phyloP scores from a whole-genome alignment of 768 basidiomycete genomes.

The Tylopilus cervinicoccineus region DNA sequence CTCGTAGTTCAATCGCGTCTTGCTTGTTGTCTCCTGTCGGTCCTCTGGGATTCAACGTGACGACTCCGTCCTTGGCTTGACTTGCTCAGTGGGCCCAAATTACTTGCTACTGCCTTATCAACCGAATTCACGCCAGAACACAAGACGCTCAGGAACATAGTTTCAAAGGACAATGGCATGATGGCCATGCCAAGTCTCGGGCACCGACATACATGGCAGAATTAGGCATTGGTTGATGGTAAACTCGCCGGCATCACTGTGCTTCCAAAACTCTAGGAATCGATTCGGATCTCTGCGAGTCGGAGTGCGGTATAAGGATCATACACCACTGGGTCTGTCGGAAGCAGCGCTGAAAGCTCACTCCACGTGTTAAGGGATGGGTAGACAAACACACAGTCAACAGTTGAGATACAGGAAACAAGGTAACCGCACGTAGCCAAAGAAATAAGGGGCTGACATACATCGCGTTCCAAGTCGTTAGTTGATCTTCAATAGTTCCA shows the following conservation, averaged over 20 bases:
- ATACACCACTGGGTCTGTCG: neutral
- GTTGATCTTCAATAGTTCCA: constrained; percentile 75
- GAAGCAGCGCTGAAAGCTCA: neutral
- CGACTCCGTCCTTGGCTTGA: neutral
- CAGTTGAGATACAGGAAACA: constrained; percentile 25
- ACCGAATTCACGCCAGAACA: no score
- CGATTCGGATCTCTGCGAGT: neutral
- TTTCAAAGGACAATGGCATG: no score
- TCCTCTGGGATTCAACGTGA: neutral
- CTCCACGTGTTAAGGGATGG: neutral
- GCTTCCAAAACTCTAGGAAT: no score
- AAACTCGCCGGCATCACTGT: no score
- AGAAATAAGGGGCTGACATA: constrained; percentile 19
- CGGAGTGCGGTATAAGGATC: neutral
- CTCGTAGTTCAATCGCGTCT: neutral
- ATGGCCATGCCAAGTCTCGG: no score
- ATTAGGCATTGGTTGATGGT: no score
- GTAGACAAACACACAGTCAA: constrained; percentile 18
- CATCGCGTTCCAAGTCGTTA: constrained; percentile 21
- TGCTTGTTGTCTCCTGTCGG: neutral
- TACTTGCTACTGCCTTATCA: neutral
- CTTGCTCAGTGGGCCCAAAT: no score
- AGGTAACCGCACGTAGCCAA: constrained; percentile 14
- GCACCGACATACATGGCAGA: no score
- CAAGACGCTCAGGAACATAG: no score